Evolutionary conservation across 2,329 filamentous ascomycete species (phyloP), one percentile per base, ranked within the genome.

Genomic region (Arthrinium puccinioides): DNA sequence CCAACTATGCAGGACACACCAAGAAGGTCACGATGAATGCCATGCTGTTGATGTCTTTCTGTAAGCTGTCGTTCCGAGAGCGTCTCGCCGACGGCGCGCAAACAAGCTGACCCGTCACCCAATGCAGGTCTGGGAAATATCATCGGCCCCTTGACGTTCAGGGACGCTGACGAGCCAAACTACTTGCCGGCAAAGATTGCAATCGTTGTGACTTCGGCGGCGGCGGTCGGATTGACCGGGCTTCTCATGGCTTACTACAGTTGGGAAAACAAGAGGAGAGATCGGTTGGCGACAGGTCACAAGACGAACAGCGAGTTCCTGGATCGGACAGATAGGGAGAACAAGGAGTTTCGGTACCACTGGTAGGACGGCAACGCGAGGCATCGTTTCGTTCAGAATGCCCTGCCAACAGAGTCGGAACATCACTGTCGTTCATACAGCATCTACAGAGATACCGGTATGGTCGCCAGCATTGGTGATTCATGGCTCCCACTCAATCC

Each of bases 21-120:
- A 74, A 68, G 56, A 74, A 68, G 52, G 70, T 63, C n/a, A 72
- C 64, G 0, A 65, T 71, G 21, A 67, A 67, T 5, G 69, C 68
- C 2, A 40, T 71, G 14, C 63, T 67, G 36, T 49, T 70, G 30
- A 65, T 71, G 29, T 44, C 47, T 9, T 52, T 60, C 35, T 62
- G 55, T 42, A 18, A 37, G 40, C 14, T 34, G 13, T n/a, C n/a
- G n/a, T n/a, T n/a, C n/a, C n/a, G n/a, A n/a, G n/a, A n/a, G n/a
- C n/a, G n/a, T n/a, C n/a, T n/a, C n/a, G n/a, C n/a, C n/a, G 9
- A n/a, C 21, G 8, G 11, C 13, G 21, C 18, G 33, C n/a, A 13
- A 6, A 28, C n/a, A 23, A 7, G 9, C 20, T 24, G 7, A 15
- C 10, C 16, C 23, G 6, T 18, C 21, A 23, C 30, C 26, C 11